Percentiles rank a stretch among this genome's conserved stretches.
phyloP scores from a whole-genome alignment of 1,284 basidiomycete species.

The Leccinum solheimii region DNA sequence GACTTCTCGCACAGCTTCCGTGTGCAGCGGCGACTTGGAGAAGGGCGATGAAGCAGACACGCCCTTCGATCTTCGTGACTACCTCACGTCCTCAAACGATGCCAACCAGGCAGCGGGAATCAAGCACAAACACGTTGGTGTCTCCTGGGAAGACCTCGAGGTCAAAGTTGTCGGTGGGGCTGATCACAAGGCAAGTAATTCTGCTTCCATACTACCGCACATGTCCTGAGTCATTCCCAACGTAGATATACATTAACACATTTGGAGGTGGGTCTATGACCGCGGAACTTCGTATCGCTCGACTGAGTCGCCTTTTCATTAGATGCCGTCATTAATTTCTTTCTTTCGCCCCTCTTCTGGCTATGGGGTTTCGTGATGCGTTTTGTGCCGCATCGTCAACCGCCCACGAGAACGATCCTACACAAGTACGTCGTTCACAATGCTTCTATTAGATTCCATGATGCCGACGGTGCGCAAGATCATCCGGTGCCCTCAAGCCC shows the following conservation, averaged over 20 bases:
- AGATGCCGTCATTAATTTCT: slow-evolving; percentile 63
- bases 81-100: slow-evolving; percentile 69
- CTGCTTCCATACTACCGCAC: not conserved
- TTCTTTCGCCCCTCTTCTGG: slow-evolving; percentile 54
- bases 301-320: slow-evolving; percentile 21
- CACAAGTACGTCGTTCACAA: slow-evolving; percentile 56
- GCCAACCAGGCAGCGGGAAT: slow-evolving; percentile 71
- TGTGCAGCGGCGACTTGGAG: slow-evolving; percentile 44
- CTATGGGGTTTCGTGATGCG: slow-evolving; percentile 51
- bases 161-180: slow-evolving; percentile 70
- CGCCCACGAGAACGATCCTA: slow-evolving; percentile 56
- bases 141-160: slow-evolving; percentile 74
- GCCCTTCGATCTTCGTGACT: slow-evolving; percentile 74
- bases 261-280: slow-evolving; percentile 49
- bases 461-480: slow-evolving; percentile 44
- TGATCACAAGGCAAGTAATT: slow-evolving; percentile 51
- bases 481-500: slow-evolving; percentile 65
- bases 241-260: slow-evolving; percentile 64
- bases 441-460: not conserved
- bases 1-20: slow-evolving; percentile 24
- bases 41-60: slow-evolving; percentile 40
- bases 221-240: slow-evolving; percentile 1
- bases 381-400: slow-evolving; percentile 56
- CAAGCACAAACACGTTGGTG: slow-evolving; percentile 81
- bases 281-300: slow-evolving; percentile 1